Base-by-base conservation (phyloP, 495 filamentous ascomycete genomes). In the Xylaria cubensis region DNA sequence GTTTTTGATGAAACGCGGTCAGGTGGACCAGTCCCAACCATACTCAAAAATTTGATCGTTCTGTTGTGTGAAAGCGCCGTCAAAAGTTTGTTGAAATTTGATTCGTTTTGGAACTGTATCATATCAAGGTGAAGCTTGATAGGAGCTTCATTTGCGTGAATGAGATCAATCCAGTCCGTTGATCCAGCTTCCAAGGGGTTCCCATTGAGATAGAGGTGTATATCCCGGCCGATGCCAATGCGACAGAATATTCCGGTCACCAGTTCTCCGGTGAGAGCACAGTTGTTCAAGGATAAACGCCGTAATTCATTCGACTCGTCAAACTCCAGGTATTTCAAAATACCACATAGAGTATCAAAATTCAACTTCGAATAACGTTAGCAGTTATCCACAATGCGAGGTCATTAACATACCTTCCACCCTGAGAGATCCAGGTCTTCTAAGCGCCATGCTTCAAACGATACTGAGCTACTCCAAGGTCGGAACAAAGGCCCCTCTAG, bases 11-110 rank as follows among this genome's bases (percentile, higher is more conserved):
- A 88, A 1, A 92, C 90, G 68, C 95, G 91, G 50, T 91, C 92
- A 0, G 94, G 93, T 5, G 97, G 88, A 2, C 94, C 93, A 21
- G 92, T 93, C 71, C 95, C 94, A 10, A 93, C 94, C 68, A 99
- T 90, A 81, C 97, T 94, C n/a, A 99, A 83, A 67, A 89, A 91
- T 48, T 86, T 84, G 67, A 97, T 88, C 8, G 93, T 90, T 32
- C 84, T 91, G 73, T 97, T 97, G 29, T 84, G 81, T 2, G 89
- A 87, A 63, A 98, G 80, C 1, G 96, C 92, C 61, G 87, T 82
- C 15, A 96, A 82, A 46, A 99, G 84, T 59, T 90, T 82, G 62
- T 91, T 88, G 78, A 96, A 98, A 73, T 90, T 88, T 13, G 86
- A 82, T 77, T 97, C 94, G 72, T 91, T 88, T 68, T 90, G 86